A percentile compares a stretch with the other conserved stretches of the same genome.
phyloP scores from a whole-genome alignment of 768 basidiomycete species.

The Calvatia gigantea region DNA sequence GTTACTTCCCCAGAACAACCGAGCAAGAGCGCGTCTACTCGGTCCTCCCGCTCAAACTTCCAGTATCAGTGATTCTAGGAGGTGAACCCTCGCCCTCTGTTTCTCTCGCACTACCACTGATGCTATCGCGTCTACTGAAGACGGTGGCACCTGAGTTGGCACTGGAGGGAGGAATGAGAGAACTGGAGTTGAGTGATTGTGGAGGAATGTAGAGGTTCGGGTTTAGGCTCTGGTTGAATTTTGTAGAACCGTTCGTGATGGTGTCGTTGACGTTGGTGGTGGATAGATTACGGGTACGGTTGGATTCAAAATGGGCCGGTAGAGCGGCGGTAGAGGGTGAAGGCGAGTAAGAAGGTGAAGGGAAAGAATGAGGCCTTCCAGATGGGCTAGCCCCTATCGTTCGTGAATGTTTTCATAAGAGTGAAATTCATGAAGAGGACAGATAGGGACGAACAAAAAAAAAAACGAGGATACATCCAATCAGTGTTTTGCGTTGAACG shows the following conservation, averaged over 20 bases:
- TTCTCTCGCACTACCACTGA: neutral
- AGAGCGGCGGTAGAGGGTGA: neutral
- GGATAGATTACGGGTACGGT: neutral
- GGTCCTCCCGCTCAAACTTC: neutral
- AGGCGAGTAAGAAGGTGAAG: slow-evolving; percentile 1
- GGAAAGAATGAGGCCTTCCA: neutral
- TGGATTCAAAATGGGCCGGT: neutral
- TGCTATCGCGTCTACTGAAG: neutral
- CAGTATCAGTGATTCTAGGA: neutral
- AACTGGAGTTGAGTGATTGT: neutral
- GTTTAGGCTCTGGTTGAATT: neutral
- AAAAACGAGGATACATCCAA: no score
- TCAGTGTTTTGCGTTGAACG: neutral
- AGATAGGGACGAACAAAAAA: no score
- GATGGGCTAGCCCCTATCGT: neutral
- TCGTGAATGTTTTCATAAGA: no score
- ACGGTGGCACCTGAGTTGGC: neutral
- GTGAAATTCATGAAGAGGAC: no score
- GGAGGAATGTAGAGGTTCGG: neutral
- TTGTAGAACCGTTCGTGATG: neutral
- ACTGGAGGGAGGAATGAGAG: neutral
- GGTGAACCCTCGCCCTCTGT: neutral
- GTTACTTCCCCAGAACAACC: neutral
- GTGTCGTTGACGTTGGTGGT: neutral
- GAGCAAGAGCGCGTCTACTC: neutral